Percentiles rank a stretch among this genome's conserved stretches.
Evolutionary conservation across 164 flowering plant species (phyloP).

Genomic region (Aristolochia contorta): DNA sequence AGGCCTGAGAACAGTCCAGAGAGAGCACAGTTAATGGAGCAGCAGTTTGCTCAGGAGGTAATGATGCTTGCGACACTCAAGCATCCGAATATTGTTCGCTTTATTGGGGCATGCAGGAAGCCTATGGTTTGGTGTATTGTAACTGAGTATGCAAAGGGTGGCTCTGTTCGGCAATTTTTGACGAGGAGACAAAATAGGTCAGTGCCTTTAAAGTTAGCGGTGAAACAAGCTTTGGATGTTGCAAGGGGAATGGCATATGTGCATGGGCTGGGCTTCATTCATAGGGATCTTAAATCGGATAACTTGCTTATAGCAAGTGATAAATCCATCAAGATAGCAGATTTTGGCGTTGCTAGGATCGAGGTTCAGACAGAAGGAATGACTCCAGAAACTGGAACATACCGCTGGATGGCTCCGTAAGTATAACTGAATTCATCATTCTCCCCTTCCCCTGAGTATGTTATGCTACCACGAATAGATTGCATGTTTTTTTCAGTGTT

Average conservation of each 20-base stretch:
- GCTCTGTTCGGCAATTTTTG: conserved; percentile 60
- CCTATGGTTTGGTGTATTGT: conserved; percentile 79
- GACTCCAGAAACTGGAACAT: conserved; percentile 79
- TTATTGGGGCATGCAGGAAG: conserved; percentile 60
- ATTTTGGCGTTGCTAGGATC: conserved; percentile 72
- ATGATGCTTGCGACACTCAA: conserved; percentile 65
- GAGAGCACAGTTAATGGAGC: conserved; percentile 52
- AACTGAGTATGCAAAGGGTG: conserved; percentile 71
- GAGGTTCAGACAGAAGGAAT: conserved; percentile 74
- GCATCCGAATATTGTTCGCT: conserved; percentile 55
- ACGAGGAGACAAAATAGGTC: conserved; percentile 43
- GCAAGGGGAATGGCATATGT: conserved; percentile 75
- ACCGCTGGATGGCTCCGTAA: conserved; percentile 90
- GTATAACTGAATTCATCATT: conserved; percentile 7
- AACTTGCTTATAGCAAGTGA: conserved; percentile 47
- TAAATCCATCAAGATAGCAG: conserved; percentile 62
- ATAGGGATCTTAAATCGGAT: conserved; percentile 61
- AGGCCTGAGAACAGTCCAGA: conserved; percentile 51
- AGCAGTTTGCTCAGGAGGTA: conserved; percentile 69
- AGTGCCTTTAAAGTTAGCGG: conserved; percentile 51
- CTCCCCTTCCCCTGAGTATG: background rate
- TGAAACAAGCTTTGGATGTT: conserved; percentile 70
- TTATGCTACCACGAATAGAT: background rate
- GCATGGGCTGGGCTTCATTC: conserved; percentile 56
- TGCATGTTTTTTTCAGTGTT: too few species aligned